Evolutionary conservation across 1,284 basidiomycete species (phyloP).

Genomic region (Ustilago shanxiensis): DNA sequence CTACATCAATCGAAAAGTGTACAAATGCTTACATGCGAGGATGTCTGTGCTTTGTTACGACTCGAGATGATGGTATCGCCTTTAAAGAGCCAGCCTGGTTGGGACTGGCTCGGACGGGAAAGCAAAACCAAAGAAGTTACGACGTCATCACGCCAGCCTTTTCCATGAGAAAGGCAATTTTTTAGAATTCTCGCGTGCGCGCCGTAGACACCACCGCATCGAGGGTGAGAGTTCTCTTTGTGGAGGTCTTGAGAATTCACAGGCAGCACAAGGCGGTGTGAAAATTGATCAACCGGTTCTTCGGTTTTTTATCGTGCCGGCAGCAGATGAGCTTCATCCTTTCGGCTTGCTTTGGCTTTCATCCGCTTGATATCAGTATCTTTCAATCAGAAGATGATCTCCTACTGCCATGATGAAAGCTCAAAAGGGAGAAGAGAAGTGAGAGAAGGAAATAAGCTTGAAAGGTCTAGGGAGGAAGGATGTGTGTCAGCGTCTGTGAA

Average conservation of each 20-base stretch:
- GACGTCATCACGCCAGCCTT: constrained; percentile 8
- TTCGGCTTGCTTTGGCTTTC: not conserved
- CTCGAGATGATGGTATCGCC: not conserved
- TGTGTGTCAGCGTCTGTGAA: constrained; percentile 3
- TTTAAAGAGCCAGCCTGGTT: not conserved
- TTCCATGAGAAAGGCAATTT: constrained; percentile 1
- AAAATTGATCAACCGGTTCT: constrained; percentile 3
- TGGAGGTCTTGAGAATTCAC: not conserved
- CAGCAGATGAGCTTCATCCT: not conserved
- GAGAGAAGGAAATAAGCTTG: not conserved
- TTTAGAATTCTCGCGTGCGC: not conserved
- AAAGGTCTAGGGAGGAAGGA: not conserved
- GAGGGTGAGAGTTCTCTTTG: not conserved
- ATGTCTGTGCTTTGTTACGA: not conserved
- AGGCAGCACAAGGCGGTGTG: constrained; percentile 16
- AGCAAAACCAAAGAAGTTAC: not conserved
- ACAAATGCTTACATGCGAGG: not conserved
- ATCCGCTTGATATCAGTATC: not conserved
- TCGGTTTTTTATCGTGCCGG: not conserved
- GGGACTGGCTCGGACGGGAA: not conserved
- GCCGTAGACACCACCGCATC: not conserved
- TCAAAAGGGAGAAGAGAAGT: not conserved
- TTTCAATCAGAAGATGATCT: not conserved
- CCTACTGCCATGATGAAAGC: not conserved
- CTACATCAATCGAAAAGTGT: not conserved